Evolutionary conservation across 2,329 filamentous ascomycete genomes (phyloP), one percentile per base, ranked within the genome.

Genomic region (Botrytis pseudocinerea): DNA sequence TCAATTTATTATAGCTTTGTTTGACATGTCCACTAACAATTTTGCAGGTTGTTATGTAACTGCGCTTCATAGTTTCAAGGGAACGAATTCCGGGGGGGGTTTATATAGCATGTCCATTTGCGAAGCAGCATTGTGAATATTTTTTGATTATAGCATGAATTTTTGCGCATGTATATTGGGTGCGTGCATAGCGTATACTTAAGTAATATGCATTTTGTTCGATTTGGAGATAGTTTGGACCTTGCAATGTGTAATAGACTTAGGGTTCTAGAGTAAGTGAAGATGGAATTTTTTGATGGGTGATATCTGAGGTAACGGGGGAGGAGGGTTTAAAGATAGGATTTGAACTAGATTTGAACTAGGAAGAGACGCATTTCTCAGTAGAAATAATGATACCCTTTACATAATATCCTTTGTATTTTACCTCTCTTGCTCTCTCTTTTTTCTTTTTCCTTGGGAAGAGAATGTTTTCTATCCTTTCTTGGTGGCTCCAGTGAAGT

Each of bases 1-100:
- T 32, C 14, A 18, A 25, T 20, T 20, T 20, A 48, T n/a, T 28
- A 46, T 16, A 20, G 16, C 22, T 28, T 16, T 44, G 22, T 32
- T 38, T 42, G 14, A 14, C 5, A 75, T 54, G 75, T 48, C 42
- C 28, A 32, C n/a, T 61, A 22, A 70, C 18, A 62, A 46, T 22
- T 46, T n/a, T 4, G 8, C 38, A 81, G 79, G 71, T 76, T 71
- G 75, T 81, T 57, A 81, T 81, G 80, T 81, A 72, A 77, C n/a
- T 42, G 9, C 16, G 48, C 38, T 42, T 32, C 10, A 54, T n/a
- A 54, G n/a, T 54, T 28, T 20, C 10, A n/a, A 32, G 48, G 35
- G 22, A 42, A 32, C 20, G 12, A 28, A 40, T 40, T 42, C 22
- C 9, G 32, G 7, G 48, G 25, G 64, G 12, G 14, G 4, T 25